Base-by-base conservation (phyloP, 2,329 filamentous ascomycete genomes). In the Monosporascus ibericus region DNA sequence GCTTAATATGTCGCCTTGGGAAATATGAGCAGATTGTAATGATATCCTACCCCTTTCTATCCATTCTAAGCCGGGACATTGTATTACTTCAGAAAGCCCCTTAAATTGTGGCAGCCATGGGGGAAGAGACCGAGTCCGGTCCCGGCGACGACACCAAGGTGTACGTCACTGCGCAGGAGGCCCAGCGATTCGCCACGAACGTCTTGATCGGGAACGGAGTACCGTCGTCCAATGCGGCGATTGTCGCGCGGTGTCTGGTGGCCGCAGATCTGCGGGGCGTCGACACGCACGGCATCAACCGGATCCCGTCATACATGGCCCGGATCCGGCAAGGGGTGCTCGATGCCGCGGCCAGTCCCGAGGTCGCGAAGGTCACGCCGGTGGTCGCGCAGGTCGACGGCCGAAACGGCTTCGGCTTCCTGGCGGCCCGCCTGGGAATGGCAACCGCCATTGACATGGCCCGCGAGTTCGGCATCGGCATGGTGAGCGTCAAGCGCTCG, bases 241-340 rank as follows among this genome's bases (percentile, higher is more conserved):
- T 83, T 37, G 71, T 91, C 14, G 83, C 87, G n/a, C 71, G 73
- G 55, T 87, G 84, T 56, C 80, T 92, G 1, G 77, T 92, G 1
- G 80, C 82, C 37, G 88, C 88, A 14, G 88, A 92, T 60, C 78
- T 92, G 1, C 84, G 88, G 40, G 88, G 88, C 48, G 84, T 92
- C 25, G 88, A 92, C 64, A 90, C 87, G 0, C 88, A 92, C 65
- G 88, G 85, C 55, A 82, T 88, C 66, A 90, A 89, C 67, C 82
- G 88, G 6, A 83, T 92, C 40, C 87, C 88, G 1, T 88, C 85
- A 0, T 92, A 92, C 72, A 81, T 92, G 73, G 77, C 81, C 50
- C 84, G 88, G 18, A 79, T 92, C 56, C 81, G 86, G 2, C 78
- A 85, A 63, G 84, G 84, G 2, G 85, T 88, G 2, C 78, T 92